These are phyloP conservation scores for Puya raimondii DNA, from an alignment of 176 grass and related monocot species.

Conservation along the genomic window DNA sequence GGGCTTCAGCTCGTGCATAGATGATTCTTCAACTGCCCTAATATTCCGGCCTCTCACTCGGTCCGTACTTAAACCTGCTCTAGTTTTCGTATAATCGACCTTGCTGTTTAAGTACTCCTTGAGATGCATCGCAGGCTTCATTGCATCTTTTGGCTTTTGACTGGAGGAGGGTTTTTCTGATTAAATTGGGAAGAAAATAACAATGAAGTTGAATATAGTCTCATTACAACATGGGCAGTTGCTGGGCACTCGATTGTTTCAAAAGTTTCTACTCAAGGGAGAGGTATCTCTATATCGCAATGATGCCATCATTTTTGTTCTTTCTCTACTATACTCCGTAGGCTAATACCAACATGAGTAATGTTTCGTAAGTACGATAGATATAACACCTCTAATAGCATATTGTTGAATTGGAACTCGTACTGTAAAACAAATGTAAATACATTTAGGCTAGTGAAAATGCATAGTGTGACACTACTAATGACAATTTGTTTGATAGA, in stretches of 20 bases:
- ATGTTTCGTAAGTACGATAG: too few relatives aligned
- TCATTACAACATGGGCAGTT: background rate
- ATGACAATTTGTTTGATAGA: too few relatives aligned
- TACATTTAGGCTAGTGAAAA: too few relatives aligned
- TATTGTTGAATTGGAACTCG: too few relatives aligned
- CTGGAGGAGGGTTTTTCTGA: background rate
- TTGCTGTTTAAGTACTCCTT: background rate
- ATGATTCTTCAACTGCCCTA: background rate
- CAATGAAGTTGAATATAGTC: background rate
- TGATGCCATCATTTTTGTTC: background rate
- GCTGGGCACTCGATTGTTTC: background rate
- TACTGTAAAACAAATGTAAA: too few relatives aligned
- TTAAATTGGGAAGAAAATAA: background rate
- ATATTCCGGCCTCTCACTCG: background rate
- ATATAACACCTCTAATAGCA: too few relatives aligned
- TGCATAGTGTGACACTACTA: too few relatives aligned
- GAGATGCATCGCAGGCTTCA: background rate
- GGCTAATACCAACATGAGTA: background rate
- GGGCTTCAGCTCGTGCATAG: constrained; percentile 30
- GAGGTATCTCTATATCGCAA: background rate
- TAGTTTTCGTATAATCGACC: background rate
- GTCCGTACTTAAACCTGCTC: background rate
- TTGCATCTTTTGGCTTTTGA: background rate
- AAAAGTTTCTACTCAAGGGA: background rate
- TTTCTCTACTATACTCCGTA: background rate